These are phyloP conservation scores for Globomyces sp. DNA, from an alignment of 371 early-diverging fungal species.

Conservation along the genomic window DNA sequence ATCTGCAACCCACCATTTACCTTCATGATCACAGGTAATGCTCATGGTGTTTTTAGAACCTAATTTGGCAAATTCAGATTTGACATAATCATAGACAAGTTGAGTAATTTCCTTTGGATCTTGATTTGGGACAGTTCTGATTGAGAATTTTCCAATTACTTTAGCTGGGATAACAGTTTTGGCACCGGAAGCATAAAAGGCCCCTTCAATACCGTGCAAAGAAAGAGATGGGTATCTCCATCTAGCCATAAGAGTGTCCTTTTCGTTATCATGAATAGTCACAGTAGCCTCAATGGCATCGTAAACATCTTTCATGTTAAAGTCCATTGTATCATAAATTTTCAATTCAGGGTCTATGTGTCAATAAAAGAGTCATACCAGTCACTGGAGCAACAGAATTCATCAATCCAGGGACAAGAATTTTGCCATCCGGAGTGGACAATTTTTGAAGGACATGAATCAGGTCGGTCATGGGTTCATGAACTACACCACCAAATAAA, in stretches of 20 bases:
- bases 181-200: slow-evolving; percentile 88
- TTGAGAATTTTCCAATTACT: slow-evolving; percentile 95
- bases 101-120: slow-evolving; percentile 73
- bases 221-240: slow-evolving; percentile 96
- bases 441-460: slow-evolving; percentile 79
- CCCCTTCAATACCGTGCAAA: slow-evolving; percentile 96
- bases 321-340: slow-evolving; percentile 81
- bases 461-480: slow-evolving; percentile 97
- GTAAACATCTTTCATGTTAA: slow-evolving; percentile 75
- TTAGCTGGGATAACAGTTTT: slow-evolving; percentile 97
- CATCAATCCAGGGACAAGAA: slow-evolving; percentile 81
- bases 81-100: slow-evolving; percentile 70
- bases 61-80: slow-evolving; percentile 83
- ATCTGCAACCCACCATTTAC: slow-evolving; percentile 91
- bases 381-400: slow-evolving; percentile 87
- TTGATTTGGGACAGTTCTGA: slow-evolving; percentile 78
- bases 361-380: slow-evolving; percentile 15
- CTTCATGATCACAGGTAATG: slow-evolving; percentile 77
- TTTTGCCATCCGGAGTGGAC: slow-evolving; percentile 82
- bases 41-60: slow-evolving; percentile 78
- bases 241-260: slow-evolving; percentile 70
- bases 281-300: slow-evolving; percentile 74
- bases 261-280: slow-evolving; percentile 73
- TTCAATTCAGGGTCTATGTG: slow-evolving; percentile 62
- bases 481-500: slow-evolving; percentile 92